These are phyloP conservation scores for Leptoxyphium fumago DNA, from an alignment of 2,329 filamentous ascomycete species.

Conservation along the genomic window DNA sequence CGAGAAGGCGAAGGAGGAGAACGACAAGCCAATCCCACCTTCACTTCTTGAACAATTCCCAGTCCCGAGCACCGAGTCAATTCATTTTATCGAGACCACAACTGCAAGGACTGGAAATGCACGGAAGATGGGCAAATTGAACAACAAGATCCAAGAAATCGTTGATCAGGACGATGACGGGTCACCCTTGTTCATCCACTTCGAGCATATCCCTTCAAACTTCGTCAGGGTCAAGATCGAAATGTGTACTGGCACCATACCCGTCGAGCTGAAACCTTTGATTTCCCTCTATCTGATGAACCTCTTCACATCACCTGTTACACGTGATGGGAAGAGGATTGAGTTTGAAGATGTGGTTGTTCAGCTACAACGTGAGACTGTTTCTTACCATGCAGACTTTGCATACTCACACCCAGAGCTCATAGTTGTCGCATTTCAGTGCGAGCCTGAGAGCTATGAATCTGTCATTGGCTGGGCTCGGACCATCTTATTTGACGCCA, in stretches of 20 bases:
- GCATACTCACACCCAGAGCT: slow-evolving; percentile 67
- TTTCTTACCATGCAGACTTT: slow-evolving; percentile 62
- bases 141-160: slow-evolving; percentile 57
- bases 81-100: slow-evolving; percentile 82
- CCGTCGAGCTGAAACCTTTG: slow-evolving; percentile 70
- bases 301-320: slow-evolving; percentile 86
- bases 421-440: slow-evolving; percentile 65
- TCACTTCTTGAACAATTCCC: slow-evolving; percentile 67
- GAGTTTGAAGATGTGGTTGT: slow-evolving; percentile 88
- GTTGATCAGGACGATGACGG: slow-evolving; percentile 54
- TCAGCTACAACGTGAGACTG: slow-evolving; percentile 78
- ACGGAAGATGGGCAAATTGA: slow-evolving; percentile 48
- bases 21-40: slow-evolving; percentile 72
- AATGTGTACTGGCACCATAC: slow-evolving; percentile 62
- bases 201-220: slow-evolving; percentile 83
- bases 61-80: slow-evolving; percentile 75
- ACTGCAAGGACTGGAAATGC: slow-evolving; percentile 75
- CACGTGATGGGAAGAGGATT: slow-evolving; percentile 57
- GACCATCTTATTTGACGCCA: slow-evolving; percentile 71
- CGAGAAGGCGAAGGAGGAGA: slow-evolving; percentile 72
- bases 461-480: slow-evolving; percentile 71
- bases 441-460: slow-evolving; percentile 77
- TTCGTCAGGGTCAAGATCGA: slow-evolving; percentile 79
- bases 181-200: slow-evolving; percentile 76
- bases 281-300: slow-evolving; percentile 75